These are phyloP conservation scores for Tylopilus cervinicoccineus DNA, from an alignment of 768 basidiomycete species.

Conservation along the genomic window DNA sequence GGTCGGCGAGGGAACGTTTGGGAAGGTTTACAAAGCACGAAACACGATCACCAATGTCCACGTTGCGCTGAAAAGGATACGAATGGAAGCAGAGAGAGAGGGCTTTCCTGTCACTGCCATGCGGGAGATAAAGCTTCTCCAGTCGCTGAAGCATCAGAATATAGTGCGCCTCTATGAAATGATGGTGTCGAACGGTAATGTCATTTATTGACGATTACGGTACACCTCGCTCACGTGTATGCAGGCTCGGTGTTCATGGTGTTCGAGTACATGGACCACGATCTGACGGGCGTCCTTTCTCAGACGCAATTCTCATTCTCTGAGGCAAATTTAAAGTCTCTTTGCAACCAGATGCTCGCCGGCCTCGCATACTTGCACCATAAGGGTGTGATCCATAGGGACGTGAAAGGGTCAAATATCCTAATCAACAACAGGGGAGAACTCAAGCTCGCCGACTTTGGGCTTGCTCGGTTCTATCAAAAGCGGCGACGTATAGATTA, in stretches of 20 bases:
- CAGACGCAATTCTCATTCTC: conserved; percentile 86
- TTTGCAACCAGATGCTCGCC: conserved; percentile 92
- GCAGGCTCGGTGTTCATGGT: conserved; percentile 98
- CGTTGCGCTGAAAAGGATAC: conserved; percentile 93
- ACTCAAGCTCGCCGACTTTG: conserved; percentile 96
- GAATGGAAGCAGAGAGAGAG: conserved; percentile 96
- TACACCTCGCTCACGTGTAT: conserved; percentile 9
- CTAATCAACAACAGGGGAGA: conserved; percentile 87
- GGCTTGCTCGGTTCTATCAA: conserved; percentile 93
- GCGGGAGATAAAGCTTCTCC: conserved; percentile 97
- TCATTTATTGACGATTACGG: not conserved
- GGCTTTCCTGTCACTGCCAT: conserved; percentile 99
- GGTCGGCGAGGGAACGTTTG: conserved; percentile 98
- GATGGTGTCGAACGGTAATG: conserved; percentile 95
- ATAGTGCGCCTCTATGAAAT: conserved; percentile 91
- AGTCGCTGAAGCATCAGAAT: conserved; percentile 86
- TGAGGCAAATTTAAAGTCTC: conserved; percentile 88
- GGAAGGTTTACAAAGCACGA: conserved; percentile 95
- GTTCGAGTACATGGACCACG: conserved; percentile 99
- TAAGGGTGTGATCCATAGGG: conserved; percentile 94
- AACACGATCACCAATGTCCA: conserved; percentile 71
- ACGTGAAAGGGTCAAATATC: conserved; percentile 99
- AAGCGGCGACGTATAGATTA: conserved; percentile 89
- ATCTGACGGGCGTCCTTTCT: conserved; percentile 90
- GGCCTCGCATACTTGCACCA: conserved; percentile 95